Evolutionary conservation across 495 filamentous ascomycete species (phyloP).

Genomic region (Choiromyces venosus): DNA sequence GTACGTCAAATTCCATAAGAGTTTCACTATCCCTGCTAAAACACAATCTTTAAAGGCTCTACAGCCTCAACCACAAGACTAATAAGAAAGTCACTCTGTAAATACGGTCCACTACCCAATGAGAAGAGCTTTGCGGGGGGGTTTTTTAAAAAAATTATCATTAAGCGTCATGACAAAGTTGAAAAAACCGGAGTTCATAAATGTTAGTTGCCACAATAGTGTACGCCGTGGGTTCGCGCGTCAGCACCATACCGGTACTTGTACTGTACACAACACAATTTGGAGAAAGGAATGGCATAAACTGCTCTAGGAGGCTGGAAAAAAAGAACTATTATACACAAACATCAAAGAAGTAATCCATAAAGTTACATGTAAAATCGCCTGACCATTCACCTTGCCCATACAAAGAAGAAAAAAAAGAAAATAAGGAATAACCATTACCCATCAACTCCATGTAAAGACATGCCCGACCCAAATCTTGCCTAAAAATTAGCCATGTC

Average conservation of each 20-base stretch:
- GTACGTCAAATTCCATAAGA: no score
- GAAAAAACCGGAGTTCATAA: not conserved
- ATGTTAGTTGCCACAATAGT: not conserved
- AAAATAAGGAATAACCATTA: not conserved
- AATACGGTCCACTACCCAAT: not conserved
- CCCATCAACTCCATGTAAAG: not conserved
- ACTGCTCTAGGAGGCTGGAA: not conserved
- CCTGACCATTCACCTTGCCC: not conserved
- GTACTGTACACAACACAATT: not conserved
- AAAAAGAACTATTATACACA: not conserved
- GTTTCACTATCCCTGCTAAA: not conserved
- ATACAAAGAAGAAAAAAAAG: not conserved
- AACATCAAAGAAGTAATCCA: not conserved
- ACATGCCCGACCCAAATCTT: not conserved
- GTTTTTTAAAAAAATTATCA: not conserved
- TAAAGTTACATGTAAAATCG: not conserved
- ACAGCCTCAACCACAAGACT: not conserved
- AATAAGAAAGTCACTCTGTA: not conserved
- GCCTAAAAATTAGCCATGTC: conserved; percentile 63
- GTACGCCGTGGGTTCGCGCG: not conserved
- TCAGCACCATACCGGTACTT: not conserved
- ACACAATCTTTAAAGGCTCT: not conserved
- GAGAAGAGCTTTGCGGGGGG: not conserved
- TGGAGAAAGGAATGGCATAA: not conserved
- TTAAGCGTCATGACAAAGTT: not conserved